A percentile compares a stretch with the other conserved stretches of the same genome.
phyloP scores from a whole-genome alignment of 768 basidiomycete genomes.

The Naganishia randhawae region DNA sequence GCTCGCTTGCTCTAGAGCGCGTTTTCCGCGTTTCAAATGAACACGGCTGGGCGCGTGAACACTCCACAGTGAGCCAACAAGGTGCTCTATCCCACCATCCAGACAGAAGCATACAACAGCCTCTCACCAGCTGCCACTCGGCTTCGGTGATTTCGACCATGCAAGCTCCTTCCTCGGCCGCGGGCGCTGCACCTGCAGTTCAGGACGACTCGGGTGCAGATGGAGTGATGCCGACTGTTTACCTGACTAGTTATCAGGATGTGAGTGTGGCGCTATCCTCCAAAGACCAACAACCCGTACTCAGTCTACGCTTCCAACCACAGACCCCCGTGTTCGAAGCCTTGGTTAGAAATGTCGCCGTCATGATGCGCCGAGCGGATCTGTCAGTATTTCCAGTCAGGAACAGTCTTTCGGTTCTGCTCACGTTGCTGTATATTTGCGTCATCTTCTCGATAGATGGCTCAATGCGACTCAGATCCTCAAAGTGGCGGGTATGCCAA shows the following conservation, averaged over 20 bases:
- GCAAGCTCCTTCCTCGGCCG: not conserved
- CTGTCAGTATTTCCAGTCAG: conserved; percentile 58
- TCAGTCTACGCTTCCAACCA: not conserved
- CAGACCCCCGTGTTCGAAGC: conserved; percentile 83
- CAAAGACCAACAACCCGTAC: not conserved
- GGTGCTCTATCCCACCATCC: too few relatives aligned
- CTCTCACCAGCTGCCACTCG: not conserved
- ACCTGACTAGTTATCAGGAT: conserved; percentile 50
- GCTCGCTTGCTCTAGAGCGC: too few relatives aligned
- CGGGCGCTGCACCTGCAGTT: not conserved
- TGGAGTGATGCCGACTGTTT: conserved; percentile 37
- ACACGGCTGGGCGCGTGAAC: too few relatives aligned
- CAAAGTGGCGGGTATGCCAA: conserved; percentile 97
- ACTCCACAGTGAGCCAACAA: too few relatives aligned
- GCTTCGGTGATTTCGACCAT: not conserved
- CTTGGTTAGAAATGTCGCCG: conserved; percentile 96
- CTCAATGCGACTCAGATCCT: conserved; percentile 98
- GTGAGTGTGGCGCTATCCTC: conserved; percentile 34
- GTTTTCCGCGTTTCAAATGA: too few relatives aligned
- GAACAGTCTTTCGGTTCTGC: not conserved
- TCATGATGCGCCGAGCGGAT: conserved; percentile 92
- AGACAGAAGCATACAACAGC: not conserved
- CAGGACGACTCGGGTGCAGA: conserved; percentile 1
- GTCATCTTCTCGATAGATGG: conserved; percentile 37
- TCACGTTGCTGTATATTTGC: not conserved